These are phyloP conservation scores for Selaginella moellendorffii DNA, from an alignment of 75 land plant species.

Conservation along the genomic window DNA sequence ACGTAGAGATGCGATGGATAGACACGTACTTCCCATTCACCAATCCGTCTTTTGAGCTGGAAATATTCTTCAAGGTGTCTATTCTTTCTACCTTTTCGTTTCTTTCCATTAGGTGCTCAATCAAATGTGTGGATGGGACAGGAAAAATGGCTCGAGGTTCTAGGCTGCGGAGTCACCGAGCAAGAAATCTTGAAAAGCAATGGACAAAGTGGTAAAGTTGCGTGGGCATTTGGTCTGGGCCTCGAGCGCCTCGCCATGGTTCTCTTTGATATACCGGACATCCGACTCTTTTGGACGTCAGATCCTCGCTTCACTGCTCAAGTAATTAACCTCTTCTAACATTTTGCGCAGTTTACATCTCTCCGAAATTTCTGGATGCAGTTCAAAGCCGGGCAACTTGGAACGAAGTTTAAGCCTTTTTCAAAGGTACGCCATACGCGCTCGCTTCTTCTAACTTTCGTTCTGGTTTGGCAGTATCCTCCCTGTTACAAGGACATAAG, in stretches of 20 bases:
- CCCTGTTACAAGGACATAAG: constrained; percentile 97
- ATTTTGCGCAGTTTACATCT: not conserved
- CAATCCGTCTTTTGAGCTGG: constrained; percentile 85
- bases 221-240: constrained; percentile 98
- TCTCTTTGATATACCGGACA: constrained; percentile 91
- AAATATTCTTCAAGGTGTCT: constrained; percentile 73
- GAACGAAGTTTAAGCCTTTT: constrained; percentile 79
- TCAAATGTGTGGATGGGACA: constrained; percentile 17
- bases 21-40: constrained; percentile 97
- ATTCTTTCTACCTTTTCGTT: not conserved
- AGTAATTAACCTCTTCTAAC: constrained; percentile 18
- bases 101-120: not conserved
- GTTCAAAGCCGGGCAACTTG: constrained; percentile 83
- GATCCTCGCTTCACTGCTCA: constrained; percentile 81
- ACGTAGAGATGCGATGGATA: constrained; percentile 92
- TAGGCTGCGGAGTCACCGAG: constrained; percentile 95
- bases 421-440: constrained; percentile 47
- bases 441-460: not conserved
- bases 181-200: constrained; percentile 56
- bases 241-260: constrained; percentile 91
- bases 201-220: constrained; percentile 50
- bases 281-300: constrained; percentile 82
- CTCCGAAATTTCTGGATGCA: constrained; percentile 14
- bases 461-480: constrained; percentile 24
- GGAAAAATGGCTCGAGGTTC: constrained; percentile 94